Evolutionary conservation across 2,329 filamentous ascomycete species (phyloP).

Genomic region (Arthrobotrys musiformis): DNA sequence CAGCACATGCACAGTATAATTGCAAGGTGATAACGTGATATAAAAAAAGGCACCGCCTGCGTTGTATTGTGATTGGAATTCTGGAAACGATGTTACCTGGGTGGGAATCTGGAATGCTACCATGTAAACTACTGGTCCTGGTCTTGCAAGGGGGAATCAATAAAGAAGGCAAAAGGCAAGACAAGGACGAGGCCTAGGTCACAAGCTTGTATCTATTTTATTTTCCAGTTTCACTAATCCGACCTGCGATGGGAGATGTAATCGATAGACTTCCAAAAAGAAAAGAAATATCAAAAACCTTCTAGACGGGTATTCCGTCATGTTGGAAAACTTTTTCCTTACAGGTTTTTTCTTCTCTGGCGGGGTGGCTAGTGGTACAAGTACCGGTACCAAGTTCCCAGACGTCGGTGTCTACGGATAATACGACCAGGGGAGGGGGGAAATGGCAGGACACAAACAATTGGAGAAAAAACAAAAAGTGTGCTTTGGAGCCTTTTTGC

Average conservation of each 20-base stretch:
- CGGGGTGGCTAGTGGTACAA: too few relatives aligned
- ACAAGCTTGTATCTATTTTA: neutral
- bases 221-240: neutral
- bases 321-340: neutral
- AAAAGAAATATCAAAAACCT: neutral
- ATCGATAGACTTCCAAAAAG: neutral
- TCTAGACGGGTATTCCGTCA: slow-evolving; percentile 9
- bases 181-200: too few relatives aligned
- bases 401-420: slow-evolving; percentile 1
- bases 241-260: slow-evolving; percentile 4
- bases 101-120: neutral
- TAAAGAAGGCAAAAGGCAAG: too few relatives aligned
- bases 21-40: too few relatives aligned
- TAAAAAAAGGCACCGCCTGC: neutral
- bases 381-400: neutral
- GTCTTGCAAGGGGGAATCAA: too few relatives aligned
- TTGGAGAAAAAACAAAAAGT: neutral
- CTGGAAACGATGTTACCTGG: neutral
- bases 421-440: neutral
- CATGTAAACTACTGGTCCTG: neutral
- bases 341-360: neutral
- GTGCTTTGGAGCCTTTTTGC: slow-evolving; percentile 1
- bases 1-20: neutral
- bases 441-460: neutral
- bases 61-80: slow-evolving; percentile 8